These are phyloP conservation scores for Penicillium sp. DNA, from an alignment of 2,329 filamentous ascomycete genomes.

Conservation along the genomic window DNA sequence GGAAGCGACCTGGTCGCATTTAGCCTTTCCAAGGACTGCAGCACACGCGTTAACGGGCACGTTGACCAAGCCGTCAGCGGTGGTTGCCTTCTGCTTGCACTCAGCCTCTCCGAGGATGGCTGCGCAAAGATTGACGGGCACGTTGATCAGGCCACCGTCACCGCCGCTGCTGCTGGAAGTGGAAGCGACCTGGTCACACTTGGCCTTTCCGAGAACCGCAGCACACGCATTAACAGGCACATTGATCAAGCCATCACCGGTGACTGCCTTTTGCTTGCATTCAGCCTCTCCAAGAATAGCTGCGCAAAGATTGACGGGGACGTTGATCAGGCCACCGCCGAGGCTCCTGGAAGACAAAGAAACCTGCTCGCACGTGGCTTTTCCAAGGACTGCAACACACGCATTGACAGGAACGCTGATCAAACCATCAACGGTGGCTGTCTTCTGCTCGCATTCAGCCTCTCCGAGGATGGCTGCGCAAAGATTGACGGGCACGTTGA, in stretches of 20 bases:
- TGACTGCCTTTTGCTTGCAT: slow-evolving; percentile 23
- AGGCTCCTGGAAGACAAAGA: slow-evolving; percentile 4
- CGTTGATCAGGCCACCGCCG: slow-evolving; percentile 18
- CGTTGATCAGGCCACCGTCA: slow-evolving; percentile 19
- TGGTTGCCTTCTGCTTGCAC: slow-evolving; percentile 22
- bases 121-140: slow-evolving; percentile 26
- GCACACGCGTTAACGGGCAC: slow-evolving; percentile 27
- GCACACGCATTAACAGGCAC: slow-evolving; percentile 26
- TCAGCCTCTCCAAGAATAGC: slow-evolving; percentile 27
- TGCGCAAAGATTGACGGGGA: slow-evolving; percentile 27
- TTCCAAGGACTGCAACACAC: slow-evolving; percentile 26
- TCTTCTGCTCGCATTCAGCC: slow-evolving; percentile 24
- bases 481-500: slow-evolving; percentile 25
- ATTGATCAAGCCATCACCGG: slow-evolving; percentile 23
- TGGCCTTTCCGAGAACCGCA: slow-evolving; percentile 26
- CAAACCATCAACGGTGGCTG: slow-evolving; percentile 12
- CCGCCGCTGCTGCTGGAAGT: neutral
- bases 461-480: slow-evolving; percentile 28
- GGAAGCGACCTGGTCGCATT: slow-evolving; percentile 25
- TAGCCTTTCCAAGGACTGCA: slow-evolving; percentile 26
- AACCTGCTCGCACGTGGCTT: slow-evolving; percentile 27
- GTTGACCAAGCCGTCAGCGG: slow-evolving; percentile 23
- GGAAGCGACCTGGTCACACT: slow-evolving; percentile 25
- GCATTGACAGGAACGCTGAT: slow-evolving; percentile 27
- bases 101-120: slow-evolving; percentile 26